phyloP scores from a whole-genome alignment of 2,329 filamentous ascomycete species.

The Hymenoscyphus albidus region DNA sequence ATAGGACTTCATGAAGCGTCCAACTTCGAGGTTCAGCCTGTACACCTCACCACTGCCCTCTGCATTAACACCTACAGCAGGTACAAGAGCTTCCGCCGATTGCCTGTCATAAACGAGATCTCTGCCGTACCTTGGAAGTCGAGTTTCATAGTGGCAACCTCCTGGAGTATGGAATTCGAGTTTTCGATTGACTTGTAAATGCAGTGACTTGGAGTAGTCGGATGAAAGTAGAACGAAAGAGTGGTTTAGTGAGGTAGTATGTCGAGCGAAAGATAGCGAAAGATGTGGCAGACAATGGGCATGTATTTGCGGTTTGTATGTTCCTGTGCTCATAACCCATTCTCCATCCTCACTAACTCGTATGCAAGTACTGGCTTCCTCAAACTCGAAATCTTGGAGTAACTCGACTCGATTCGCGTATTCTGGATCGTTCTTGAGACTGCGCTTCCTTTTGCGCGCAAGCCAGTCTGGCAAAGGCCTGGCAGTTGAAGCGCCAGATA shows the following conservation, averaged over 20 bases:
- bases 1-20: slow-evolving; percentile 91
- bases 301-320: slow-evolving; percentile 77
- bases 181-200: slow-evolving; percentile 85
- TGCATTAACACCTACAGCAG: slow-evolving; percentile 79
- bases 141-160: slow-evolving; percentile 83
- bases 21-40: slow-evolving; percentile 83
- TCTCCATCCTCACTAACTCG: slow-evolving; percentile 91
- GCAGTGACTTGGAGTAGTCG: slow-evolving; percentile 91
- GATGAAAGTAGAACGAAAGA: slow-evolving; percentile 84
- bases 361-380: slow-evolving; percentile 89
- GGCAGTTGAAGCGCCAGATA: slow-evolving; percentile 84
- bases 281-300: slow-evolving; percentile 92
- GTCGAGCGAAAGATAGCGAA: slow-evolving; percentile 87
- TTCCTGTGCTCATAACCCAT: slow-evolving; percentile 94
- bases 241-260: slow-evolving; percentile 87
- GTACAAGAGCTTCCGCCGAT: slow-evolving; percentile 80
- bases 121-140: slow-evolving; percentile 87
- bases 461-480: slow-evolving; percentile 94
- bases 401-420: slow-evolving; percentile 93
- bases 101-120: slow-evolving; percentile 81
- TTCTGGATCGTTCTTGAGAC: slow-evolving; percentile 86
- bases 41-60: slow-evolving; percentile 92
- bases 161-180: slow-evolving; percentile 90
- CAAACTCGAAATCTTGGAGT: slow-evolving; percentile 96
- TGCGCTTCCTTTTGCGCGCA: slow-evolving; percentile 80